A percentile compares a stretch with the other conserved stretches of the same genome.
phyloP scores from a whole-genome alignment of 2,329 filamentous ascomycete genomes.

The Xylariaceae sp. region DNA sequence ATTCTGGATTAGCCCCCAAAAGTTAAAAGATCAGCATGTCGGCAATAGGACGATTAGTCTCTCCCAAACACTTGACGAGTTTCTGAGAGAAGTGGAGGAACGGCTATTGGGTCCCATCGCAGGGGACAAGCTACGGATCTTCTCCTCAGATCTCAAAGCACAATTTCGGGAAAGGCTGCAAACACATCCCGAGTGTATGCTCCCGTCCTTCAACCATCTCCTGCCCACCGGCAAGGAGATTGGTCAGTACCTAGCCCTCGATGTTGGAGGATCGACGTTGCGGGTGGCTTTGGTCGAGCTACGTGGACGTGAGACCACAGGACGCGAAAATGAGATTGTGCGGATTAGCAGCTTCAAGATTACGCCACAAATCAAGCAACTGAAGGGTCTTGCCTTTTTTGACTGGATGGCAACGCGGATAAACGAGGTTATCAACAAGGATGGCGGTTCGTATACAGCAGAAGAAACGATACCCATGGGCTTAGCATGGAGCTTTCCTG shows the following conservation, averaged over 20 bases:
- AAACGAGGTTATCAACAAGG: conserved; percentile 51
- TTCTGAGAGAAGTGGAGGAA: conserved; percentile 55
- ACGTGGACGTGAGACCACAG: conserved; percentile 41
- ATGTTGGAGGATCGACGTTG: conserved; percentile 68
- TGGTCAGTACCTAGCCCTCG: conserved; percentile 61
- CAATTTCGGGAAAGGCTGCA: conserved; percentile 55
- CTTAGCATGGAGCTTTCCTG: conserved; percentile 67
- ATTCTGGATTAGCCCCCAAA: conserved; percentile 49
- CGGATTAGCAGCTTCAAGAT: conserved; percentile 57
- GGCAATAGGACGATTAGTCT: conserved; percentile 16
- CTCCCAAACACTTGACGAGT: conserved; percentile 43
- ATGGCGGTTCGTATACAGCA: conserved; percentile 33
- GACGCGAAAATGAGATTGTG: conserved; percentile 49
- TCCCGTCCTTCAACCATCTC: conserved; percentile 64
- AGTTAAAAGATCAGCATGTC: conserved; percentile 30
- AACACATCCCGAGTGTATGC: conserved; percentile 57
- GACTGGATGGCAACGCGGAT: conserved; percentile 66
- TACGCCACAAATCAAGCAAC: conserved; percentile 50
- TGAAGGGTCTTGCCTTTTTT: conserved; percentile 61
- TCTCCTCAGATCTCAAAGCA: conserved; percentile 50
- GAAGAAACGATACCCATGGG: conserved; percentile 54
- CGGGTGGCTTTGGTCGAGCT: conserved; percentile 63
- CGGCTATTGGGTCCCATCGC: conserved; percentile 49
- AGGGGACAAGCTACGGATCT: conserved; percentile 42
- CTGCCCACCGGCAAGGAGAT: conserved; percentile 59